Conservation (phyloP, 2,329 filamentous ascomycete species). For the Aschersonia sp. region DNA sequence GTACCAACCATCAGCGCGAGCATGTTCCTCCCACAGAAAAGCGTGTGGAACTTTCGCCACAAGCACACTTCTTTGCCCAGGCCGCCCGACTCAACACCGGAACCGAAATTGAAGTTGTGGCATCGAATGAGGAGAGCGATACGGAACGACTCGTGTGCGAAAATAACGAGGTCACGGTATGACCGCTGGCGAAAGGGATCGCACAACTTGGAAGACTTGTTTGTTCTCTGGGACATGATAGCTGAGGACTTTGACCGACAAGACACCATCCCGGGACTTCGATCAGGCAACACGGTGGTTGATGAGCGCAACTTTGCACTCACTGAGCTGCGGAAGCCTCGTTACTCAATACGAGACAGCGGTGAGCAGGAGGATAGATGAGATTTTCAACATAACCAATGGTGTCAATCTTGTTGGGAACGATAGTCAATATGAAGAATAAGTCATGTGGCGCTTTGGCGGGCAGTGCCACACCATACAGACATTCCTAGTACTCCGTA, state of each 20-base stretch:
- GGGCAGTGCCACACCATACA: too few species aligned
- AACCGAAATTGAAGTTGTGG: constrained; percentile 8
- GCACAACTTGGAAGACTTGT: constrained; percentile 15
- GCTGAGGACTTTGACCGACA: constrained; percentile 23
- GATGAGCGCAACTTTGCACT: constrained; percentile 22
- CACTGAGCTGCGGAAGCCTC: not conserved
- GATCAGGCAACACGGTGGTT: constrained; percentile 23
- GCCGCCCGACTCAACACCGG: constrained; percentile 11
- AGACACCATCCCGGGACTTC: constrained; percentile 16
- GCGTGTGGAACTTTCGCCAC: constrained; percentile 35
- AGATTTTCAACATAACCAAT: not conserved
- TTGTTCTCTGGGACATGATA: constrained; percentile 21
- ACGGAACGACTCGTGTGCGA: constrained; percentile 7
- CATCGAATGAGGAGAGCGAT: constrained; percentile 3
- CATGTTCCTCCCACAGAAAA: constrained; percentile 35
- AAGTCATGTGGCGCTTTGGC: too few species aligned
- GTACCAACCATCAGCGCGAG: constrained; percentile 39
- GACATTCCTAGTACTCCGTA: too few species aligned
- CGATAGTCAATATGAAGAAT: too few species aligned
- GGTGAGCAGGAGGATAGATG: not conserved
- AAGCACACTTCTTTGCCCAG: constrained; percentile 8
- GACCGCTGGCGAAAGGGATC: not conserved
- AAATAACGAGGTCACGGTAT: constrained; percentile 3
- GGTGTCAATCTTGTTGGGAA: not conserved
- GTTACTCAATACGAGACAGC: not conserved